Percentiles rank a stretch among this genome's conserved stretches.
Conservation (phyloP, 73 alveolate genomes). For the Uronychia binucleata region DNA sequence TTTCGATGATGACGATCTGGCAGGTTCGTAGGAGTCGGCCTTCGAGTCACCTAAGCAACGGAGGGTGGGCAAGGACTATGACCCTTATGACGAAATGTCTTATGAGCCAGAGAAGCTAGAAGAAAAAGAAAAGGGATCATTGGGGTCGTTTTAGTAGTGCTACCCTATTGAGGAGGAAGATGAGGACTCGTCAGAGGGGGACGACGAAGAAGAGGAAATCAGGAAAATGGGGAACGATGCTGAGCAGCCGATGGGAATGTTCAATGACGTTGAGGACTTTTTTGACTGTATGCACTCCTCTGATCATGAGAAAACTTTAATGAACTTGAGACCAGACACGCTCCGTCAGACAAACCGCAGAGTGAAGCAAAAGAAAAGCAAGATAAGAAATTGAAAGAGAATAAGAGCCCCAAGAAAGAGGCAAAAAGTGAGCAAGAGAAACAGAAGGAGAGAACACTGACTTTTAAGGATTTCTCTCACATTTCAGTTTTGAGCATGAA, state of each 20-base stretch:
- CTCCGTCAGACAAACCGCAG: not conserved
- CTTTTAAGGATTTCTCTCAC: not conserved
- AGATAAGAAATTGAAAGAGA: not conserved
- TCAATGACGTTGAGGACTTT: not conserved
- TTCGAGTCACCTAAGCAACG: not conserved
- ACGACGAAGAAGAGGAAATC: not conserved
- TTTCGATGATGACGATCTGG: not conserved
- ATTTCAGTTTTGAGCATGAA: not conserved
- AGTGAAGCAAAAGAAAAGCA: not conserved
- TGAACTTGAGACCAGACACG: not conserved
- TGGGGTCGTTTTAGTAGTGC: not conserved
- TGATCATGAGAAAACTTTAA: not conserved
- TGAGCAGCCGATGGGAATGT: not conserved
- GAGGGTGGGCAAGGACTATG: not conserved
- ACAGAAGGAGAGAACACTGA: slow-evolving; percentile 1
- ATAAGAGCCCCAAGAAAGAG: not conserved
- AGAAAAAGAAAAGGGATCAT: not conserved
- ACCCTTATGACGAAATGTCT: not conserved
- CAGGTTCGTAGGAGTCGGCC: not conserved
- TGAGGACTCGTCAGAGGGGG: not conserved
- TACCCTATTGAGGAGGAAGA: slow-evolving; percentile 10
- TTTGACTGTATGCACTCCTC: not conserved
- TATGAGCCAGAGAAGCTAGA: not conserved
- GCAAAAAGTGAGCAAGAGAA: not conserved
- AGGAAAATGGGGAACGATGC: not conserved